These are phyloP conservation scores for Stagonosporopsis vannaccii DNA, from an alignment of 2,329 filamentous ascomycete genomes.

Conservation along the genomic window DNA sequence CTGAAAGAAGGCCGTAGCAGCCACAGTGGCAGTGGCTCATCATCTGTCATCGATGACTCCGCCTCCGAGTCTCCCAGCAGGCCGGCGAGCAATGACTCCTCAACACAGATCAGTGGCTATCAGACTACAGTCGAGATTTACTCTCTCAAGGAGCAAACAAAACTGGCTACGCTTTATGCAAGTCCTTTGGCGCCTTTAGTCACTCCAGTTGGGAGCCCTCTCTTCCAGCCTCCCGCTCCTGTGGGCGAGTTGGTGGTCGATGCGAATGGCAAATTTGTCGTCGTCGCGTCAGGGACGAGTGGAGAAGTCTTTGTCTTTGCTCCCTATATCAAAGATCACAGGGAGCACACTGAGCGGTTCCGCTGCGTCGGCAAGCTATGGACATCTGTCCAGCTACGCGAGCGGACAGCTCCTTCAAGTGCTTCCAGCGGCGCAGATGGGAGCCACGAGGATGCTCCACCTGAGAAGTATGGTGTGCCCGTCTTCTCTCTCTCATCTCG, in stretches of 20 bases:
- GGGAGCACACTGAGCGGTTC: slow-evolving; percentile 52
- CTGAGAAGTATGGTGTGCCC: slow-evolving; percentile 62
- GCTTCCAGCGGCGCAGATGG: slow-evolving; percentile 47
- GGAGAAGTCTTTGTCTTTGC: slow-evolving; percentile 85
- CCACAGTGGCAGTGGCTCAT: slow-evolving; percentile 44
- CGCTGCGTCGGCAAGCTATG: slow-evolving; percentile 87
- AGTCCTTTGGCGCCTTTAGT: slow-evolving; percentile 69
- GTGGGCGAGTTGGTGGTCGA: slow-evolving; percentile 76
- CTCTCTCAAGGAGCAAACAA: slow-evolving; percentile 77
- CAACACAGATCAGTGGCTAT: slow-evolving; percentile 65
- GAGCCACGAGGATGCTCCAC: slow-evolving; percentile 41
- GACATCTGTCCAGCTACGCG: slow-evolving; percentile 76
- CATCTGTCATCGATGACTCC: slow-evolving; percentile 48
- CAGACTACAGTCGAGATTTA: slow-evolving; percentile 91
- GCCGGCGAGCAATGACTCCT: slow-evolving; percentile 38
- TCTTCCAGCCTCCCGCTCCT: slow-evolving; percentile 73
- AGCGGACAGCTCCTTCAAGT: slow-evolving; percentile 43
- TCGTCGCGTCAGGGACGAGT: slow-evolving; percentile 79
- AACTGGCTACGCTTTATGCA: slow-evolving; percentile 76
- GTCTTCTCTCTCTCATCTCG: slow-evolving; percentile 73
- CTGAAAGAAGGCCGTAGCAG: slow-evolving; percentile 56
- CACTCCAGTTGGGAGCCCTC: slow-evolving; percentile 63
- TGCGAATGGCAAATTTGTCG: slow-evolving; percentile 74
- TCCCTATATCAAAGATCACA: slow-evolving; percentile 38
- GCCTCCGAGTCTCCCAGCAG: slow-evolving; percentile 47